Evolutionary conservation across 1,284 basidiomycete species (phyloP).

Genomic region (Marasmius oreades): DNA sequence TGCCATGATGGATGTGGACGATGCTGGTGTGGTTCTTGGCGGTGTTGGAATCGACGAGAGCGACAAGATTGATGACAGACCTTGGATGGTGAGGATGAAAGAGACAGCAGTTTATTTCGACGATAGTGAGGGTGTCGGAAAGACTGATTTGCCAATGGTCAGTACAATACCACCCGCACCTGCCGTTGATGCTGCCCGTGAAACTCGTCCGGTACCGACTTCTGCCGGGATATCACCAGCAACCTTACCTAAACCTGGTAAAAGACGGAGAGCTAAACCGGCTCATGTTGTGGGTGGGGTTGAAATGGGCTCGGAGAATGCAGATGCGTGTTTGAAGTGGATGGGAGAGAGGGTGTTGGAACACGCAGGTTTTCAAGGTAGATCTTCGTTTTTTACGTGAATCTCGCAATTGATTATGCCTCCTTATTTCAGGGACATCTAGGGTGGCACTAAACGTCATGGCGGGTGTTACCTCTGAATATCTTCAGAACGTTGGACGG

Average conservation of each 20-base stretch:
- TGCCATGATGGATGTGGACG: conserved; percentile 13
- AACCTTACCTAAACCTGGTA: neutral
- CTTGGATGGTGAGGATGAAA: conserved; percentile 11
- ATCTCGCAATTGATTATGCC: conserved; percentile 8
- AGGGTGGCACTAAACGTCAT: conserved; percentile 77
- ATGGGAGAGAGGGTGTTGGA: conserved; percentile 73
- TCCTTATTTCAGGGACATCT: conserved; percentile 47
- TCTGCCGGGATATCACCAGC: neutral
- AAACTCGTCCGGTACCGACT: neutral
- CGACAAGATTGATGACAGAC: conserved; percentile 16
- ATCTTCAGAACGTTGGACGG: conserved; percentile 81
- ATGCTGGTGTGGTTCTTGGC: conserved; percentile 4
- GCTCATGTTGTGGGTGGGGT: conserved; percentile 25
- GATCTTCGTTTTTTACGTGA: neutral
- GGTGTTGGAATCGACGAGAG: conserved; percentile 12
- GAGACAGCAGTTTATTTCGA: conserved; percentile 17
- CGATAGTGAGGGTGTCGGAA: conserved; percentile 40
- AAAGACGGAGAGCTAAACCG: conserved; percentile 13
- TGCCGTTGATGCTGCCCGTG: neutral
- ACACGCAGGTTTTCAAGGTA: conserved; percentile 89
- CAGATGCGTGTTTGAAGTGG: conserved; percentile 64
- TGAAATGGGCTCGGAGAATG: conserved; percentile 51
- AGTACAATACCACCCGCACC: conserved; percentile 24
- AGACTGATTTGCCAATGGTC: conserved; percentile 62
- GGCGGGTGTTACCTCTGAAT: conserved; percentile 78